Evolutionary conservation across 108 stramenopile species (phyloP), one percentile per base, ranked within the genome.

Genomic region (Mediolabrus comicus): DNA sequence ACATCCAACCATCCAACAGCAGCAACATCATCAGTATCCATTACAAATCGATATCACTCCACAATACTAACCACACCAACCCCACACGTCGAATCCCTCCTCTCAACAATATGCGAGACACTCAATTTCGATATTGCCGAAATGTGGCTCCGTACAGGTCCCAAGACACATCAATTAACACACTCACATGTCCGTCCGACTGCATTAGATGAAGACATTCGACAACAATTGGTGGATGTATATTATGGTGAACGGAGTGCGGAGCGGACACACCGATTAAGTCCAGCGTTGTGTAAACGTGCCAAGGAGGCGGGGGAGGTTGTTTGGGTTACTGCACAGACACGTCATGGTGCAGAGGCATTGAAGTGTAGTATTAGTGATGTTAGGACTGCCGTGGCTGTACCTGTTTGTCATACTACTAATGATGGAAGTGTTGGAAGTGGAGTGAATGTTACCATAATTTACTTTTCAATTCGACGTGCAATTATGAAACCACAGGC

Each of bases 71-170:
- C 68, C 67, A 38, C 74, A 41, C 83, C 90, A 19, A 78, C 79
- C 9, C 60, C 77, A 7, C 41, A 79, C 4, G 86, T 92, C 28
- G 91, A 95, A 77, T 69, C 92, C 10, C 81, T 91, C 22, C 76
- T 92, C 13, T 75, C 88, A 28, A 85, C 91, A 27, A 56, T 80
- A 19, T 95, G 94, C 74, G 90, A 91, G 54, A 77, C 84, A 31
- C 84, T 91, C 76, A 87, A 87, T 39, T 95, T 95, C 79, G 92
- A 95, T 64, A 95, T 95, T 83, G 92, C 95, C 55, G 95, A 95
- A 85, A 88, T 95, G 86, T 95, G 95, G 95, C 81, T 95, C 17
- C 87, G 95, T 19, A 95, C 92, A n/a, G 95, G 95, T 9, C 87
- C 84, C 68, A 95, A 95, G 60, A 92, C 90, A 8, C 95, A 95